Conservation (phyloP, 2,329 filamentous ascomycete species). For the Corynespora cassiicola region DNA sequence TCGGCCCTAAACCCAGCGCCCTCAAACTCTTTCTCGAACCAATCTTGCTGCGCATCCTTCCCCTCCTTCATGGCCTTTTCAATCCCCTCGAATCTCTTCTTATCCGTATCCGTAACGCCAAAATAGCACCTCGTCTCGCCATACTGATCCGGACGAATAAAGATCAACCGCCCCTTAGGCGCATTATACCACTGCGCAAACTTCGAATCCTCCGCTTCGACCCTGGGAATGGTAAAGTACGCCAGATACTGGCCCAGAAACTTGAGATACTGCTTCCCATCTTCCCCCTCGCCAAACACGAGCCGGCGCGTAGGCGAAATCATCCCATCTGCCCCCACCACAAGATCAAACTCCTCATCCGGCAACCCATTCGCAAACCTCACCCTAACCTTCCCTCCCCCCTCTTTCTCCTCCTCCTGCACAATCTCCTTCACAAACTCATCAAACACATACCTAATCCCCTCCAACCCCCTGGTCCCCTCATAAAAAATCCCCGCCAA, state of each 20-base stretch:
- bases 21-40: constrained; percentile 34
- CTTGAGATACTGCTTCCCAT: constrained; percentile 24
- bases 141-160: constrained; percentile 30
- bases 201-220: constrained; percentile 22
- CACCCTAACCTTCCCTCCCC: constrained; percentile 42
- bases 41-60: constrained; percentile 23
- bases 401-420: constrained; percentile 33
- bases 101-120: constrained; percentile 20
- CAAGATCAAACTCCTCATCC: constrained; percentile 26
- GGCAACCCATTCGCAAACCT: constrained; percentile 42
- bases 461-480: constrained; percentile 30
- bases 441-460: constrained; percentile 45
- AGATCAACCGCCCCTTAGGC: constrained; percentile 24
- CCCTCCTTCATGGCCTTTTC: constrained; percentile 17
- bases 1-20: constrained; percentile 48
- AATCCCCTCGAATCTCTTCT: constrained; percentile 25
- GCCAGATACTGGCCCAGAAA: constrained; percentile 36
- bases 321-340: constrained; percentile 41
- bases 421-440: constrained; percentile 36
- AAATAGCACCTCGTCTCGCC: constrained; percentile 25
- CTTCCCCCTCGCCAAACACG: constrained; percentile 29
- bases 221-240: constrained; percentile 36
- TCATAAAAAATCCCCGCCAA: constrained; percentile 60
- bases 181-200: constrained; percentile 36
- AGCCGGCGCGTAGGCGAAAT: constrained; percentile 33